Evolutionary conservation across 495 filamentous ascomycete genomes (phyloP), one percentile per base, ranked within the genome.

Genomic region (Usnea hakonensis): DNA sequence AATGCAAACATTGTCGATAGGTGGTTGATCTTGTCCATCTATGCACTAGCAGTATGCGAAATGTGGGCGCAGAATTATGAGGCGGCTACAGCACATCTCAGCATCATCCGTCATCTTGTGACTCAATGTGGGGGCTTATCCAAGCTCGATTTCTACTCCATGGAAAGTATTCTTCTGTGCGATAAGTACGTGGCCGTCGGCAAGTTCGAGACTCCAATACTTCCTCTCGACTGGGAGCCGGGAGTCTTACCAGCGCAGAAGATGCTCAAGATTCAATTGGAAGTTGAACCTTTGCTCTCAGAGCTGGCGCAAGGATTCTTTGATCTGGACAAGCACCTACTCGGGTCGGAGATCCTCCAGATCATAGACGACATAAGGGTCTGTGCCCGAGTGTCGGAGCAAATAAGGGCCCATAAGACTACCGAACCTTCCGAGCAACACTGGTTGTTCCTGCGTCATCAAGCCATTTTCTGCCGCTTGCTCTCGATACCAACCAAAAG

Each of bases 141-240:
- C 23, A 57, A 57, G 36, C 55, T 57, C 19, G 55, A 57, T 26
- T 21, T 33, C 8, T 57, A 57, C 26, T 6, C 40, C 4, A 57
- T 57, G 55, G 55, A 57, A 41, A 57, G 55, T 21, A n/a, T 57
- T 28, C 33, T 57, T 41, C 55, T 57, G 4, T 37, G 55, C 55
- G 55, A 57, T 23, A 57, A 41, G n/a, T 57, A 57, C 23, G 33
- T 57, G 23, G 55, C 55, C 14, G 28, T 57, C 40, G 55, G 55
- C 2, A 35, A 26, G n/a, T 57, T 57, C 40, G 55, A 37, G 23
- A 3, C 55, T 3, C 55, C 30, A 5, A 26, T 57, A 3, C 26
- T 57, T 28, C 33, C 55, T 38, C 38, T 57, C 55, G 36, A 40
- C 55, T 57, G 55, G 55, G 55, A 57, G 3, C 55, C 33, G n/a